Evolutionary conservation across 176 grass and related monocot species (phyloP).

Genomic region (Carex parvula): DNA sequence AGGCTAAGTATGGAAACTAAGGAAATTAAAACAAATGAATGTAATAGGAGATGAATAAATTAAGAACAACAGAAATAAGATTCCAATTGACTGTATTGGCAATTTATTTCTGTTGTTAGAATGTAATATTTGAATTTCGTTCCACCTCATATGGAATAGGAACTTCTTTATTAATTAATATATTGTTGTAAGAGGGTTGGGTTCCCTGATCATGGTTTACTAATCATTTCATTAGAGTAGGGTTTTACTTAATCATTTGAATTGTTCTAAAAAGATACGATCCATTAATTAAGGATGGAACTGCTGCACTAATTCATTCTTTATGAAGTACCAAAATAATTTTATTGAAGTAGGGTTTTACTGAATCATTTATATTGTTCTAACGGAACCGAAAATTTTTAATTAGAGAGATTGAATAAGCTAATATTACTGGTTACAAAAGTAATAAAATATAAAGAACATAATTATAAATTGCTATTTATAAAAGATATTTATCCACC

Average conservation of each 20-base stretch:
- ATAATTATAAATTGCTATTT: too few relatives aligned
- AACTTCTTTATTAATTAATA: not conserved
- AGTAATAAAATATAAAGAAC: too few relatives aligned
- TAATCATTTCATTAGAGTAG: too few relatives aligned
- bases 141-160: not conserved
- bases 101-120: not conserved
- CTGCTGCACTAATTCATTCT: too few relatives aligned
- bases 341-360: too few relatives aligned
- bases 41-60: not conserved
- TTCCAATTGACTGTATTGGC: not conserved
- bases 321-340: too few relatives aligned
- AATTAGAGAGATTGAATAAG: too few relatives aligned
- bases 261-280: not conserved
- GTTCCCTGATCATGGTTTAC: not conserved
- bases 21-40: not conserved
- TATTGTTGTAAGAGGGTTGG: not conserved
- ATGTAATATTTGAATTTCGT: not conserved
- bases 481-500: too few relatives aligned
- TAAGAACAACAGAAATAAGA: not conserved
- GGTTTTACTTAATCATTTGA: not conserved
- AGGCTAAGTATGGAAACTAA: slow-evolving; percentile 40
- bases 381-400: too few relatives aligned
- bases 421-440: too few relatives aligned
- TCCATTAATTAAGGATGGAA: too few relatives aligned
- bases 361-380: too few relatives aligned